phyloP scores from a whole-genome alignment of 805 yeast species.

The Metschnikowia bowlesiae region DNA sequence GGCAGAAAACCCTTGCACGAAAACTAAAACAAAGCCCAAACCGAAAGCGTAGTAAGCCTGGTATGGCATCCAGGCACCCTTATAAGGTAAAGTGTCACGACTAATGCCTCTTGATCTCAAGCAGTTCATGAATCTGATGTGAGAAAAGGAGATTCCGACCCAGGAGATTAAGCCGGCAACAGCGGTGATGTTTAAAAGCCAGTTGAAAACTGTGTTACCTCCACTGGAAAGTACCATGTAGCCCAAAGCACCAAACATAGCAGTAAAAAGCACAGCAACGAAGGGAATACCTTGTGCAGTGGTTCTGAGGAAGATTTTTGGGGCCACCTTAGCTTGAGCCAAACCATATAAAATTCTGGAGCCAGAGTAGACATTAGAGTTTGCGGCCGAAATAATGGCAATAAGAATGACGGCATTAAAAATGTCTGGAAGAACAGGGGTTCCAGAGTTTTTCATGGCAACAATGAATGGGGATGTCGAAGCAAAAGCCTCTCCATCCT shows the following conservation, averaged over 20 bases:
- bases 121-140: constrained; percentile 66
- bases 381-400: constrained; percentile 75
- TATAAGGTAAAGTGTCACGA: constrained; percentile 68
- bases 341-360: constrained; percentile 65
- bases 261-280: constrained; percentile 51
- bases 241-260: constrained; percentile 60
- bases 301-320: constrained; percentile 45
- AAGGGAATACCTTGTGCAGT: constrained; percentile 61
- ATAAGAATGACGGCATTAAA: constrained; percentile 66
- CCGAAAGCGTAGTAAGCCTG: constrained; percentile 60
- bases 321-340: constrained; percentile 57
- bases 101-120: constrained; percentile 59
- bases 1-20: constrained; percentile 68
- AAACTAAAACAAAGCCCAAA: constrained; percentile 50
- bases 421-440: constrained; percentile 58
- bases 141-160: constrained; percentile 62
- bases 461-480: constrained; percentile 66
- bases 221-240: constrained; percentile 51
- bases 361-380: constrained; percentile 69
- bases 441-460: constrained; percentile 66
- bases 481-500: constrained; percentile 27
- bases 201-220: constrained; percentile 58
- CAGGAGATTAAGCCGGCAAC: constrained; percentile 73
- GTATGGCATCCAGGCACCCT: constrained; percentile 66
- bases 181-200: constrained; percentile 74